A percentile compares a stretch with the other conserved stretches of the same genome.
Evolutionary conservation across 805 yeast species (phyloP).

Genomic region (Hanseniaspora clermontiae): DNA sequence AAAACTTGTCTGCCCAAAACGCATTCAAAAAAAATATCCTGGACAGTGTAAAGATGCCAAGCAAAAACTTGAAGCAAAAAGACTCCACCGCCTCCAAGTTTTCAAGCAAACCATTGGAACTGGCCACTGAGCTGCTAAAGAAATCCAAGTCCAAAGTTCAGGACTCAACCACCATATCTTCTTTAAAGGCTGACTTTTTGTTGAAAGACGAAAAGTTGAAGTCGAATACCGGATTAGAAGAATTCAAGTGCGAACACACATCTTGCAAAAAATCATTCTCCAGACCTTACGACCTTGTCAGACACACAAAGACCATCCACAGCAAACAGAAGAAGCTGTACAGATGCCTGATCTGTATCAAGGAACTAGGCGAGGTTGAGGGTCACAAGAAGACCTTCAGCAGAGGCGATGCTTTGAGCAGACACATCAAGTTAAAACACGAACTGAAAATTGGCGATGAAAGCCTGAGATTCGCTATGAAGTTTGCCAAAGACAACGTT

Average conservation of each 20-base stretch:
- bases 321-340: conserved; percentile 75
- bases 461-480: conserved; percentile 58
- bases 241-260: conserved; percentile 10
- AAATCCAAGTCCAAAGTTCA: background rate
- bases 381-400: conserved; percentile 67
- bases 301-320: conserved; percentile 95
- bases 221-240: background rate
- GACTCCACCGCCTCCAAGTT: background rate
- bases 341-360: conserved; percentile 71
- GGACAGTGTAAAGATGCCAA: background rate
- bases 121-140: background rate
- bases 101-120: background rate
- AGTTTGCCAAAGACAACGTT: conserved; percentile 65
- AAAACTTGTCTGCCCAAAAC: background rate
- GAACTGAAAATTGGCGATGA: conserved; percentile 42
- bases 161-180: background rate
- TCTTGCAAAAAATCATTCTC: conserved; percentile 41
- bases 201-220: conserved; percentile 3
- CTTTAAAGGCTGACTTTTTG: background rate
- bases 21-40: background rate
- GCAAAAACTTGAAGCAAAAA: background rate
- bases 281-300: conserved; percentile 82
- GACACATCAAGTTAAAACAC: conserved; percentile 89
- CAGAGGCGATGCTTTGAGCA: conserved; percentile 84
- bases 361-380: conserved; percentile 28